A percentile compares a stretch with the other conserved stretches of the same genome.
Conservation (phyloP, 163 green algal genomes). For the Scenedesmus sp. region DNA sequence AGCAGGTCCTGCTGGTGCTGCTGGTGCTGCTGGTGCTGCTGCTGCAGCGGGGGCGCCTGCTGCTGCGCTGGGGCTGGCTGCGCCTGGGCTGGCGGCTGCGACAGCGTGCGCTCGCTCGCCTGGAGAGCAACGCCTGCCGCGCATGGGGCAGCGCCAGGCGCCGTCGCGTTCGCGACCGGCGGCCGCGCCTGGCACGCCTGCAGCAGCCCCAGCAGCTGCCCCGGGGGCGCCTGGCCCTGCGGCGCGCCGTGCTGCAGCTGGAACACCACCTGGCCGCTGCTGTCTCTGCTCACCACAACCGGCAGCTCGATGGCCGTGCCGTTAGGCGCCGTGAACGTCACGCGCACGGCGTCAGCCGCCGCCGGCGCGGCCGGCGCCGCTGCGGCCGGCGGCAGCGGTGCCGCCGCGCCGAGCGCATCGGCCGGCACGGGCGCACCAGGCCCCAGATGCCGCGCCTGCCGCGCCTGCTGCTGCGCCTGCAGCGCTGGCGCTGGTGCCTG, state of each 20-base stretch:
- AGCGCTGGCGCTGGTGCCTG: background rate
- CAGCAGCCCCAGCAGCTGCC: constrained; percentile 4
- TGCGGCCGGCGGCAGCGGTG: too few relatives aligned
- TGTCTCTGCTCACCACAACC: background rate
- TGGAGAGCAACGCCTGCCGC: too few relatives aligned
- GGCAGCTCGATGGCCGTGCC: constrained; percentile 21
- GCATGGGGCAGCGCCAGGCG: constrained; percentile 8
- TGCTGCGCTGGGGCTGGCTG: background rate
- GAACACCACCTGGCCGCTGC: constrained; percentile 11
- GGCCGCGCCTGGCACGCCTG: background rate
- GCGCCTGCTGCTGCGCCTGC: background rate
- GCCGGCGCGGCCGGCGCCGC: background rate
- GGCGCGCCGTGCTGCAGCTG: background rate
- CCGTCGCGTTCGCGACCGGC: background rate
- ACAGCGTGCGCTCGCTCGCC: background rate
- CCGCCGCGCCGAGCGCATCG: background rate
- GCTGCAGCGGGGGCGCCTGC: background rate
- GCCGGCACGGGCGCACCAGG: background rate
- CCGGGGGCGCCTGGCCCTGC: too few relatives aligned
- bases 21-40: constrained; percentile 3
- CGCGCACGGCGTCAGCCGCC: constrained; percentile 2
- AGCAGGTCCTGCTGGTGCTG: background rate
- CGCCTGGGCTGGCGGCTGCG: background rate
- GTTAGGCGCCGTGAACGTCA: constrained; percentile 6
- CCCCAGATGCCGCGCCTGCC: background rate